Evolutionary conservation across 805 yeast genomes (phyloP).

Genomic region (Zygoascus tannicola): DNA sequence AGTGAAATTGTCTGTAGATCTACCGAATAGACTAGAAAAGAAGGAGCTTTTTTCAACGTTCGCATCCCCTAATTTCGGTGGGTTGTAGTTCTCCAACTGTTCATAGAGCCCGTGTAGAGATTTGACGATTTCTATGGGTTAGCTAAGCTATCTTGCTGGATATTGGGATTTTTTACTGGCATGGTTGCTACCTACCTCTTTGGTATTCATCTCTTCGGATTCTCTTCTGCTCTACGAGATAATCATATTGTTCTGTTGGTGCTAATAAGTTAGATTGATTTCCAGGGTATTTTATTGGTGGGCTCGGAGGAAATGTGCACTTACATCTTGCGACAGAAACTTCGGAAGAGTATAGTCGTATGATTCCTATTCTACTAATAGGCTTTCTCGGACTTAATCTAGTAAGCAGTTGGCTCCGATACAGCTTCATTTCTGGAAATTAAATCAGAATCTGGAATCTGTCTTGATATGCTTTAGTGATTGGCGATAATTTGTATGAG

Average conservation of each 20-base stretch:
- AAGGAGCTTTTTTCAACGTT: conserved; percentile 18
- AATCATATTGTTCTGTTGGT: conserved; percentile 29
- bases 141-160: neutral
- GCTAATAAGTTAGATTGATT: conserved; percentile 6
- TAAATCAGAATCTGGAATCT: no score
- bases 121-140: conserved; percentile 40
- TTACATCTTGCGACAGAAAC: neutral
- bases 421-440: no score
- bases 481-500: no score
- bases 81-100: conserved; percentile 45
- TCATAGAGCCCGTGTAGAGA: conserved; percentile 52
- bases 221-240: conserved; percentile 23
- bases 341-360: neutral
- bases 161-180: neutral
- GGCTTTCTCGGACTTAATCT: no score
- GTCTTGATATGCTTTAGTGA: no score
- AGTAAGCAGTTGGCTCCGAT: no score
- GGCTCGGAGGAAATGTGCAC: neutral
- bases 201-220: conserved; percentile 69
- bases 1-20: conserved; percentile 1
- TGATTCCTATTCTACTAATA: no score
- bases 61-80: conserved; percentile 52
- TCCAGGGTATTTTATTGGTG: neutral
- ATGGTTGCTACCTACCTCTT: conserved; percentile 32
- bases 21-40: conserved; percentile 7